phyloP scores from a whole-genome alignment of 768 basidiomycete species.

The Dacryopinax spathularia region DNA sequence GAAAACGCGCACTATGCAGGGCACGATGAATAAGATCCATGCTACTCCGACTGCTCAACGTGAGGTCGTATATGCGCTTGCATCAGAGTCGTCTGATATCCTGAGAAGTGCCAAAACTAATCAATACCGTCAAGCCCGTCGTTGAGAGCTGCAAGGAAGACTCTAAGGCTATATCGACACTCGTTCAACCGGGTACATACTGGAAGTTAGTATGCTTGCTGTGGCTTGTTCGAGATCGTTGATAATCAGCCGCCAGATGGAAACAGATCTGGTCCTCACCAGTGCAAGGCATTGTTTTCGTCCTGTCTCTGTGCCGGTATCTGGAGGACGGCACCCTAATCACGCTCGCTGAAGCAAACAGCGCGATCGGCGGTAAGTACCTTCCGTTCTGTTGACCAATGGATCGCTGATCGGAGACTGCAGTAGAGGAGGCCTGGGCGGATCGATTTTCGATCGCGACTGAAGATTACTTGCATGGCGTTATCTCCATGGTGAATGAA shows the following conservation, averaged over 20 bases:
- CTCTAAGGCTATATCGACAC: conserved; percentile 34
- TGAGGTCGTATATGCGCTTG: conserved; percentile 20
- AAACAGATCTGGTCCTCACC: conserved; percentile 11
- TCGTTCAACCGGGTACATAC: conserved; percentile 56
- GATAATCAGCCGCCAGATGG: conserved; percentile 9
- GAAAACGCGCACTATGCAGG: conserved; percentile 55
- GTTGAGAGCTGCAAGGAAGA: conserved; percentile 41
- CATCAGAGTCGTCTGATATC: neutral
- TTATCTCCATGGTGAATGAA: conserved; percentile 68
- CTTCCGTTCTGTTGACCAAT: neutral
- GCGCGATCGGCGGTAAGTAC: conserved; percentile 51
- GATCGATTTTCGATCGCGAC: conserved; percentile 47
- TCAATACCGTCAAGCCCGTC: conserved; percentile 43
- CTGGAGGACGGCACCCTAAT: conserved; percentile 45
- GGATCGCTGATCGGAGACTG: neutral
- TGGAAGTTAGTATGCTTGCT: conserved; percentile 70
- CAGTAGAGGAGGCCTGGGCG: conserved; percentile 58
- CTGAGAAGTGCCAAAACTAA: conserved; percentile 42
- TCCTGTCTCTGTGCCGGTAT: conserved; percentile 51
- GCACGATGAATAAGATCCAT: conserved; percentile 65
- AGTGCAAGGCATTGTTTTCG: conserved; percentile 50
- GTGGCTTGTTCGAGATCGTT: neutral
- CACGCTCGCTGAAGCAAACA: conserved; percentile 37
- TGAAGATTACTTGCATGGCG: conserved; percentile 70
- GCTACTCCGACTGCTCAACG: conserved; percentile 49